These are phyloP conservation scores for Trematosphaeria pertusa DNA, from an alignment of 2,329 filamentous ascomycete genomes.

Conservation along the genomic window DNA sequence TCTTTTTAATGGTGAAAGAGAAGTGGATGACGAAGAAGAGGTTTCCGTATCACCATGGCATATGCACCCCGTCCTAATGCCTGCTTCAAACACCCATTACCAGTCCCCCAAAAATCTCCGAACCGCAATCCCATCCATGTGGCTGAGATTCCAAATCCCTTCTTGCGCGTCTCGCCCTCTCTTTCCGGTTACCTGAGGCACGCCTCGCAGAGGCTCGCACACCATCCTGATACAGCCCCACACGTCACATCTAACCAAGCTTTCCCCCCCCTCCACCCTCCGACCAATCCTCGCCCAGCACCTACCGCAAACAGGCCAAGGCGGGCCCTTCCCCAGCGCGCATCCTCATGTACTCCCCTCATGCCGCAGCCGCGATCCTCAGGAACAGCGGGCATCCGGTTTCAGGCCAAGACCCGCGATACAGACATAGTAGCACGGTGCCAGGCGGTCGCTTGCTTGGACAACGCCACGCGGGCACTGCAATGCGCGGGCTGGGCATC, in stretches of 20 bases:
- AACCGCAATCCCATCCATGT: too few species aligned
- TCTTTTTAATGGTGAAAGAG: too few species aligned
- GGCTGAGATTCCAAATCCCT: constrained; percentile 1
- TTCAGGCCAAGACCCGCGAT: constrained; percentile 34
- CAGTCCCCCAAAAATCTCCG: too few species aligned
- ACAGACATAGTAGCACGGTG: constrained; percentile 17
- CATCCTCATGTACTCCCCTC: constrained; percentile 18
- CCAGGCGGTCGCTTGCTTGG: too few species aligned
- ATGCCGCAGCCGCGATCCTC: constrained; percentile 29
- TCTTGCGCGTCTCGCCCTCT: constrained; percentile 9
- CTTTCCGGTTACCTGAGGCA: constrained; percentile 30
- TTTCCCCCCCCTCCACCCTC: too few species aligned
- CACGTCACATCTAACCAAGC: constrained; percentile 14
- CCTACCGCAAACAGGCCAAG: constrained; percentile 17
- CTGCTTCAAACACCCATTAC: too few species aligned
- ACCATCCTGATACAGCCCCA: constrained; percentile 32
- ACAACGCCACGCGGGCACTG: constrained; percentile 8
- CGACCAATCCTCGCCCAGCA: constrained; percentile 12
- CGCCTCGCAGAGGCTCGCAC: constrained; percentile 11
- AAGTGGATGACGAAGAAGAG: too few species aligned
- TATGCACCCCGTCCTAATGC: too few species aligned
- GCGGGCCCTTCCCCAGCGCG: constrained; percentile 20
- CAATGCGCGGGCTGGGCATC: constrained; percentile 20
- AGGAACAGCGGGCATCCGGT: constrained; percentile 41
- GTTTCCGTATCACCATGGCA: too few species aligned